Percentiles rank a stretch among this genome's conserved stretches.
These are phyloP conservation scores for Pyracantha coccinea DNA, from an alignment of 331 rosid genomes.

Conservation along the genomic window DNA sequence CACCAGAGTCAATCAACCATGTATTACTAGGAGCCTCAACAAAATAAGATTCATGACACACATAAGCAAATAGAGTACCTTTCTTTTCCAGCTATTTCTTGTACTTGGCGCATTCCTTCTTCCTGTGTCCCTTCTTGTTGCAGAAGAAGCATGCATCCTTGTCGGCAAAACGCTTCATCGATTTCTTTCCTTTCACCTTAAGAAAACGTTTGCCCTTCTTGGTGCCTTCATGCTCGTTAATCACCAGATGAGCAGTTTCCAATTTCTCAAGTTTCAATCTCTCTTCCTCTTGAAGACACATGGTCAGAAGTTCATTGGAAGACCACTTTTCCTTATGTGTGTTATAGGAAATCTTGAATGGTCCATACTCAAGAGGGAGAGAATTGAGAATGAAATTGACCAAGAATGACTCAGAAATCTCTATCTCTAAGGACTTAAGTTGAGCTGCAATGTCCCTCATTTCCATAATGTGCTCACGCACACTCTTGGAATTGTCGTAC, in stretches of 20 bases:
- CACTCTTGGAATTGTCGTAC: not conserved
- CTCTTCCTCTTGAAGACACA: constrained; percentile 7
- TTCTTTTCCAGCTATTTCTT: not conserved
- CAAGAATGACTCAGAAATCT: not conserved
- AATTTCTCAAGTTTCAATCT: not conserved
- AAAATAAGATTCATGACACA: not conserved
- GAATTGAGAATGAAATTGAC: not conserved
- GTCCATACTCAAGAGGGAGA: not conserved
- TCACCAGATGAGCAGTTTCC: not conserved
- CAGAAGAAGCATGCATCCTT: not conserved
- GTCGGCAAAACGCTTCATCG: not conserved
- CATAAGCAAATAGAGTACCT: not conserved
- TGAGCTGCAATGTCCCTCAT: not conserved
- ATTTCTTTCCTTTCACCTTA: not conserved
- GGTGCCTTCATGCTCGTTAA: not conserved
- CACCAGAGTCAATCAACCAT: not conserved
- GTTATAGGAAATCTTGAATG: not conserved
- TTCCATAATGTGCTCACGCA: not conserved
- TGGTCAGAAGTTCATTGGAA: not conserved
- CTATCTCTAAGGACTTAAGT: not conserved
- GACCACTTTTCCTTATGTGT: constrained; percentile 7
- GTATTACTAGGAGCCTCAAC: not conserved
- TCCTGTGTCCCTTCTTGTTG: not conserved
- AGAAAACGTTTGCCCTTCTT: not conserved
- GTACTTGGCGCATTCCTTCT: not conserved